A percentile compares a stretch with the other conserved stretches of the same genome.
These are phyloP conservation scores for Leccinum brunneo-olivaceum DNA, from an alignment of 1,284 basidiomycete species.

Conservation along the genomic window DNA sequence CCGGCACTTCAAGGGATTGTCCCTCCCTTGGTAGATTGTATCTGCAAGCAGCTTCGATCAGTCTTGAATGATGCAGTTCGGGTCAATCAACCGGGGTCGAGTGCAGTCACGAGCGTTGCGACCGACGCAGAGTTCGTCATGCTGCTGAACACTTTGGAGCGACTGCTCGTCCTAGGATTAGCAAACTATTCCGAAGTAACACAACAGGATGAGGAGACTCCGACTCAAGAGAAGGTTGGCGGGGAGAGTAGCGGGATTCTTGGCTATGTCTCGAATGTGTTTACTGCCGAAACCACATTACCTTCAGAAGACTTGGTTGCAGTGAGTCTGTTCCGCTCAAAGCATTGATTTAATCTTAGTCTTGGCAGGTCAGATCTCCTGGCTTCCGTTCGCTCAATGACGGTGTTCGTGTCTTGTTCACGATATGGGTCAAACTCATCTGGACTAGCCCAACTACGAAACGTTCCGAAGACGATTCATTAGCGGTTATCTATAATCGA, in stretches of 20 bases:
- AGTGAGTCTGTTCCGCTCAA: conserved; percentile 34
- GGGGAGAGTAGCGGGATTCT: conserved; percentile 62
- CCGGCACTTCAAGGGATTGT: conserved; percentile 61
- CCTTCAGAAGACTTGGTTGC: conserved; percentile 49
- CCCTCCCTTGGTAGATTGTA: conserved; percentile 74
- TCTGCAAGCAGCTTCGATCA: conserved; percentile 69
- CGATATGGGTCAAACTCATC: conserved; percentile 59
- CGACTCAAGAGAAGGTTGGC: conserved; percentile 42
- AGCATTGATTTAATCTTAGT: conserved; percentile 7
- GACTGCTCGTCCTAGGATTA: conserved; percentile 65
- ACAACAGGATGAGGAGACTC: conserved; percentile 53
- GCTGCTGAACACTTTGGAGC: conserved; percentile 78
- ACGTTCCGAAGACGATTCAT: conserved; percentile 57
- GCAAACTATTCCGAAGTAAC: conserved; percentile 43
- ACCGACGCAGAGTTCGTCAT: conserved; percentile 83
- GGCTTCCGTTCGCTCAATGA: conserved; percentile 70
- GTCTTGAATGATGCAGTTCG: conserved; percentile 52
- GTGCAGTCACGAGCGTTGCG: conserved; percentile 39
- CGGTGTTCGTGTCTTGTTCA: conserved; percentile 62
- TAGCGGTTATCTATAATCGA: conserved; percentile 59
- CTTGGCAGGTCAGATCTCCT: conserved; percentile 54
- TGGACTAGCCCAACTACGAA: conserved; percentile 41
- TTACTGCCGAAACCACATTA: conserved; percentile 53
- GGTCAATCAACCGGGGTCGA: conserved; percentile 36
- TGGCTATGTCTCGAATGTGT: conserved; percentile 77